Conservation (phyloP, 345 rosid genomes). For the Melastoma malabathricum region DNA sequence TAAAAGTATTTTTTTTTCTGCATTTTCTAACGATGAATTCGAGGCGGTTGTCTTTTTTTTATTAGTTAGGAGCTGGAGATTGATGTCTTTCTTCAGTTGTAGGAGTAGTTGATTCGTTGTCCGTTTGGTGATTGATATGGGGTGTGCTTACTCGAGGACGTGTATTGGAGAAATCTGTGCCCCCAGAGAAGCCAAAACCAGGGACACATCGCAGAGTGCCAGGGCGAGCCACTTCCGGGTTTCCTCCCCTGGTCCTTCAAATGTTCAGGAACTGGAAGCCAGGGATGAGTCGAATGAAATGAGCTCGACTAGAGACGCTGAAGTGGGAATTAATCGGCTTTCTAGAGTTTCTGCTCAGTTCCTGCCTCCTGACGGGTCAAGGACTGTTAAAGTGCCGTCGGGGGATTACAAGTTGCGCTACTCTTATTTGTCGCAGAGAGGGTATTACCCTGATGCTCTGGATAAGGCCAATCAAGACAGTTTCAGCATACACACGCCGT, state of each 20-base stretch:
- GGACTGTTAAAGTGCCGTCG: slow-evolving; percentile 48
- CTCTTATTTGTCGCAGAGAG: slow-evolving; percentile 81
- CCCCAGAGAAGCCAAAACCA: slow-evolving; percentile 43
- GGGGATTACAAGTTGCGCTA: slow-evolving; percentile 50
- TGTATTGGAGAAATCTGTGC: slow-evolving; percentile 87
- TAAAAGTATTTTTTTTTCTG: too few species aligned
- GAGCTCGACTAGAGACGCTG: slow-evolving; percentile 29
- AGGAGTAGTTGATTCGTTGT: too few species aligned
- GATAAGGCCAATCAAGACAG: slow-evolving; percentile 98
- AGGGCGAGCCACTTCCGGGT: slow-evolving; percentile 32
- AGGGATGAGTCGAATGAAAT: slow-evolving; percentile 41
- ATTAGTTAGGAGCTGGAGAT: neutral
- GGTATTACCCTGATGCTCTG: slow-evolving; percentile 87
- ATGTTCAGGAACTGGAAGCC: slow-evolving; percentile 30
- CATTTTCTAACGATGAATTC: too few species aligned
- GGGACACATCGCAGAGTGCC: slow-evolving; percentile 11
- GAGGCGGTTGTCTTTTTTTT: too few species aligned
- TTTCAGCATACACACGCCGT: slow-evolving; percentile 86
- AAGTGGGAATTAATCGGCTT: slow-evolving; percentile 60
- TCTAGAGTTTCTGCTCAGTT: slow-evolving; percentile 93
- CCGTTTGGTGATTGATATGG: slow-evolving; percentile 27
- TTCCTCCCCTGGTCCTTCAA: slow-evolving; percentile 32
- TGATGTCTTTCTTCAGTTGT: neutral
- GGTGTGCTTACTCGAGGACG: slow-evolving; percentile 85
- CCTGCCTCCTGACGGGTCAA: slow-evolving; percentile 77